These are phyloP conservation scores for Cordyceps cicadae DNA, from an alignment of 2,329 filamentous ascomycete genomes.

Conservation along the genomic window DNA sequence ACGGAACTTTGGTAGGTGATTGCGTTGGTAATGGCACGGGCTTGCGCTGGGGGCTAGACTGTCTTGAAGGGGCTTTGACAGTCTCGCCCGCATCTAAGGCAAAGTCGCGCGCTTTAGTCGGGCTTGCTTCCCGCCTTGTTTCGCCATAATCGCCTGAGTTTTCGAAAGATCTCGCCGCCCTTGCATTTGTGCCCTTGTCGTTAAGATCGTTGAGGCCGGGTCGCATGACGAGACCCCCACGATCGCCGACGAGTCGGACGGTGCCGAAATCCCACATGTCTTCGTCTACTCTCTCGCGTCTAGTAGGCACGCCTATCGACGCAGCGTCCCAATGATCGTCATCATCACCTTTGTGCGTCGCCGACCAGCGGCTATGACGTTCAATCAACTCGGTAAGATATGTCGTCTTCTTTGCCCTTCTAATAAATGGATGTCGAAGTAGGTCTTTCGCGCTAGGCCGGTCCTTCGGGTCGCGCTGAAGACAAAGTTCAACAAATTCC, in stretches of 20 bases:
- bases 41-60: conserved; percentile 53
- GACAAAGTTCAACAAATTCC: conserved; percentile 74
- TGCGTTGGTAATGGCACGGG: conserved; percentile 29
- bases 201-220: conserved; percentile 64
- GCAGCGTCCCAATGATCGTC: conserved; percentile 53
- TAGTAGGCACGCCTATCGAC: conserved; percentile 41
- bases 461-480: conserved; percentile 83
- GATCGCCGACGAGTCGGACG: conserved; percentile 68
- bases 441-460: conserved; percentile 80
- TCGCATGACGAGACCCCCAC: conserved; percentile 46
- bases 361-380: conserved; percentile 77
- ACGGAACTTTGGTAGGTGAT: conserved; percentile 52
- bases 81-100: conserved; percentile 42
- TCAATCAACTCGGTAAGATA: conserved; percentile 95
- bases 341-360: conserved; percentile 64
- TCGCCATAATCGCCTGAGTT: conserved; percentile 44
- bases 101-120: conserved; percentile 43
- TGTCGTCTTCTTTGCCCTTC: conserved; percentile 88
- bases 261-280: conserved; percentile 99
- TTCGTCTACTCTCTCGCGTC: conserved; percentile 56
- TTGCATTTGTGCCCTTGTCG: conserved; percentile 70
- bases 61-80: conserved; percentile 49
- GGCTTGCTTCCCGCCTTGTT: conserved; percentile 40
- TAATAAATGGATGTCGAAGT: conserved; percentile 82
- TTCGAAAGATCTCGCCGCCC: conserved; percentile 48